Conservation (phyloP, 805 yeast genomes). For the Kodamaea leandrae region DNA sequence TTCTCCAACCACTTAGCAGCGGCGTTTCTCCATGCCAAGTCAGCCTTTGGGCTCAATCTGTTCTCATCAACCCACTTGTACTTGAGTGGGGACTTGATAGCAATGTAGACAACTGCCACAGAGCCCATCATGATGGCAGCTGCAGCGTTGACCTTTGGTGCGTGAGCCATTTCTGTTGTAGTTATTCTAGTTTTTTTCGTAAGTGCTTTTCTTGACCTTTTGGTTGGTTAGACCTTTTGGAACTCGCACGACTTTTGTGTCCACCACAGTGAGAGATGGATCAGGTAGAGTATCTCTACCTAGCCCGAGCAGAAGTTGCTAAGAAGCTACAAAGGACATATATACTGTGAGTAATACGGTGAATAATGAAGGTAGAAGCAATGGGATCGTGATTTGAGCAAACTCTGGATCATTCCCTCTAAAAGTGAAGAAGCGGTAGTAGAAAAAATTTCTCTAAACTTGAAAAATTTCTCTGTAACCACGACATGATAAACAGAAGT, state of each 20-base stretch:
- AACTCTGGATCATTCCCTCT: too few relatives aligned
- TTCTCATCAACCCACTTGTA: slow-evolving; percentile 41
- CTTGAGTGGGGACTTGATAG: slow-evolving; percentile 43
- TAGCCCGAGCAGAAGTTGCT: too few relatives aligned
- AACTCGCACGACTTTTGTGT: slow-evolving; percentile 8
- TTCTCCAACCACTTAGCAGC: slow-evolving; percentile 44
- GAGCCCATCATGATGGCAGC: slow-evolving; percentile 45
- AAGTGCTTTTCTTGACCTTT: slow-evolving; percentile 3
- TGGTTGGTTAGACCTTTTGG: slow-evolving; percentile 9
- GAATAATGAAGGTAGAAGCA: neutral
- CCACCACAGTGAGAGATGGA: too few relatives aligned
- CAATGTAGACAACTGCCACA: slow-evolving; percentile 34
- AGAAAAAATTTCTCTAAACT: slow-evolving; percentile 8
- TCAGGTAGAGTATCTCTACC: too few relatives aligned
- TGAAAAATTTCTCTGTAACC: slow-evolving; percentile 6
- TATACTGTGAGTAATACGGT: too few relatives aligned
- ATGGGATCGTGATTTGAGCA: neutral
- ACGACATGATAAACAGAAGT: slow-evolving; percentile 7
- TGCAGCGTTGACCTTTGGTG: slow-evolving; percentile 39
- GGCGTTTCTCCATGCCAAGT: slow-evolving; percentile 47
- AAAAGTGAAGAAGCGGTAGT: too few relatives aligned
- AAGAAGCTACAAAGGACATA: too few relatives aligned
- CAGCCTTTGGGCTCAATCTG: slow-evolving; percentile 47
- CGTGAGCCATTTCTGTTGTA: slow-evolving; percentile 24
- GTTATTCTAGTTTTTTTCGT: slow-evolving; percentile 1